These are phyloP conservation scores for Coemansia reversa DNA, from an alignment of 192 early-diverging fungal genomes.

Conservation along the genomic window DNA sequence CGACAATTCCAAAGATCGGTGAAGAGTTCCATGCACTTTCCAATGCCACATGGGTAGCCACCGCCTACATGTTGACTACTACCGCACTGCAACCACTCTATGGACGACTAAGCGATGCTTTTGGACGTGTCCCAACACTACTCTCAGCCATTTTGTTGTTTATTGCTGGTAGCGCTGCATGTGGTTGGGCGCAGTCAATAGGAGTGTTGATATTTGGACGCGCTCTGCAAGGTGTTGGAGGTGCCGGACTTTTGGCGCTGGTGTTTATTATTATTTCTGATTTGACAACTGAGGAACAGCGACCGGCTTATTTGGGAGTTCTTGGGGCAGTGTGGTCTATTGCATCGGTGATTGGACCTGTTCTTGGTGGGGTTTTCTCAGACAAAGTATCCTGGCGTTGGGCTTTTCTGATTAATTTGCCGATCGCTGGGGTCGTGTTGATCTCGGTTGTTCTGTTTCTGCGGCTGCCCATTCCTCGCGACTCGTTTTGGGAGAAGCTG, in stretches of 20 bases:
- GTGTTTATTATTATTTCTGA: constrained; percentile 71
- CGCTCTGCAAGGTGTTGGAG: constrained; percentile 65
- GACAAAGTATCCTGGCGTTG: constrained; percentile 71
- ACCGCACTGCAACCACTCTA: constrained; percentile 78
- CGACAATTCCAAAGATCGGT: constrained; percentile 66
- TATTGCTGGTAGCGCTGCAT: constrained; percentile 54
- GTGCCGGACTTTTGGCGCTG: constrained; percentile 62
- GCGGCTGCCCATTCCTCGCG: constrained; percentile 43
- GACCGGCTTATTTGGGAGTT: constrained; percentile 39
- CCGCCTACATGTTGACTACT: constrained; percentile 63
- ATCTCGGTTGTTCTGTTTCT: constrained; percentile 55
- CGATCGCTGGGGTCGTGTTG: constrained; percentile 38
- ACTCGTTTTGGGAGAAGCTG: constrained; percentile 55
- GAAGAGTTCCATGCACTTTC: constrained; percentile 59
- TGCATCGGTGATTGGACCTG: constrained; percentile 64
- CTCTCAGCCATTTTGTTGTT: constrained; percentile 57
- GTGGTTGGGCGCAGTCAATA: constrained; percentile 60
- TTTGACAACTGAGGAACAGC: constrained; percentile 46
- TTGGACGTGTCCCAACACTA: constrained; percentile 65
- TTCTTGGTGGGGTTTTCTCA: constrained; percentile 68
- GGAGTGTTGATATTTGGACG: constrained; percentile 66
- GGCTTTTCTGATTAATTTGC: constrained; percentile 61
- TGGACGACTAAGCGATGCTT: constrained; percentile 78
- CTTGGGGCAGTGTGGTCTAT: constrained; percentile 61
- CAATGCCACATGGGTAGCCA: constrained; percentile 76